Evolutionary conservation across 169 alveolate genomes (phyloP).

Genomic region (Plasmodium coatneyi): DNA sequence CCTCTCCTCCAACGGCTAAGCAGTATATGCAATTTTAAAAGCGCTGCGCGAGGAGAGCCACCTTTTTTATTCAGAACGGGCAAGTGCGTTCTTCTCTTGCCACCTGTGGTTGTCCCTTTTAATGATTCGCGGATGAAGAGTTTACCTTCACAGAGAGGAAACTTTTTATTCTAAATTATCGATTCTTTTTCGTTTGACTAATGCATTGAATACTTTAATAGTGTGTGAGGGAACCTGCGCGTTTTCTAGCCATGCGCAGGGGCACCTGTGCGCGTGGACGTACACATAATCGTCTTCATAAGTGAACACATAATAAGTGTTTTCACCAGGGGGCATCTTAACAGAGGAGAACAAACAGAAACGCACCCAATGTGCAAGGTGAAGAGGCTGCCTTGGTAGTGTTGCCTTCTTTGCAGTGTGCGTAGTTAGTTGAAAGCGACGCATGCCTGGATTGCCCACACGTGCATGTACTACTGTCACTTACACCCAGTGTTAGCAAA

Average conservation of each 20-base stretch:
- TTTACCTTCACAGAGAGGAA: not conserved
- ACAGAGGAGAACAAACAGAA: not conserved
- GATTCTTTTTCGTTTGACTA: not conserved
- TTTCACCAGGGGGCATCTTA: not conserved
- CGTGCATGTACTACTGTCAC: not conserved
- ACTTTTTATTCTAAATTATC: not conserved
- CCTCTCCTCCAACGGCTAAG: not conserved
- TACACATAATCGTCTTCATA: not conserved
- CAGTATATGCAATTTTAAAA: not conserved
- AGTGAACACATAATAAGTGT: not conserved
- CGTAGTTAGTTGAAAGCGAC: not conserved
- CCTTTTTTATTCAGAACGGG: not conserved
- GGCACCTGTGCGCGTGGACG: not conserved
- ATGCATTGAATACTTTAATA: not conserved
- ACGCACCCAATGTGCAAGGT: not conserved
- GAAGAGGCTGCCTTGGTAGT: not conserved
- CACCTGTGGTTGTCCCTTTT: not conserved
- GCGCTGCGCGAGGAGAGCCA: not conserved
- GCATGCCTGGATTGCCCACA: not conserved
- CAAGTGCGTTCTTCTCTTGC: not conserved
- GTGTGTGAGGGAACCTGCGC: not conserved
- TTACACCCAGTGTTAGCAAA: not conserved
- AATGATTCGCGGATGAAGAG: not conserved
- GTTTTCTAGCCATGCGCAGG: conserved; percentile 3
- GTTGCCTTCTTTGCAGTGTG: not conserved